Conservation (phyloP, 805 yeast genomes). For the Lipomyces orientalis region DNA sequence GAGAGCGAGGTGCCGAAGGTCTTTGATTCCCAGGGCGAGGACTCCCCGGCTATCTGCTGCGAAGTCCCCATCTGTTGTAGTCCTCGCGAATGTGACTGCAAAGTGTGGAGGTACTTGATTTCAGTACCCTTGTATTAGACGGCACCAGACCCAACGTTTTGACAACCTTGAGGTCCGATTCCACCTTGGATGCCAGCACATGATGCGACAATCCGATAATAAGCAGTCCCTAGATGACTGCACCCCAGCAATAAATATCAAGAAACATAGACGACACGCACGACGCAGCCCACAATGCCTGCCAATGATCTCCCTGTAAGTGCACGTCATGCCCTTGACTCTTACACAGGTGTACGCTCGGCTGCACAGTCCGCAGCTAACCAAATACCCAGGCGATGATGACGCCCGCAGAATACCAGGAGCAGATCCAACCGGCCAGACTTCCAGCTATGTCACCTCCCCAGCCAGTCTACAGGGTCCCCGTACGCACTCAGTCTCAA, state of each 20-base stretch:
- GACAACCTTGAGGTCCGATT: no score
- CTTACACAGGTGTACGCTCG: no score
- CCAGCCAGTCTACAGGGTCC: conserved; percentile 1
- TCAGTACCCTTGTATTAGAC: no score
- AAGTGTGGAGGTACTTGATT: not conserved
- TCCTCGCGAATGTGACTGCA: not conserved
- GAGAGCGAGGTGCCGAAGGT: conserved; percentile 80
- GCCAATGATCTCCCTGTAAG: conserved; percentile 25
- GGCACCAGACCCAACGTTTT: no score
- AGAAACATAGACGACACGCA: not conserved
- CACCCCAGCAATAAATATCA: not conserved
- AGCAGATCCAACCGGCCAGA: not conserved
- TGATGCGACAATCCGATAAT: no score
- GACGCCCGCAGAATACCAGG: conserved; percentile 32
- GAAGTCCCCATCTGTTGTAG: not conserved
- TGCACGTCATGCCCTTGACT: not conserved
- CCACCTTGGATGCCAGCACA: no score
- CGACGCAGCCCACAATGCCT: conserved; percentile 8
- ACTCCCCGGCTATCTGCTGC: not conserved
- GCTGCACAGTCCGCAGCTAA: not conserved
- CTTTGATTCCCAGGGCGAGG: conserved; percentile 32
- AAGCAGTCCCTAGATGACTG: no score
- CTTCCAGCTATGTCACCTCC: not conserved
- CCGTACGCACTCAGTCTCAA: conserved; percentile 2
- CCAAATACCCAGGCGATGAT: conserved; percentile 24